Evolutionary conservation across 305 asterid species (phyloP).

Genomic region (Fraxinus dipetala): DNA sequence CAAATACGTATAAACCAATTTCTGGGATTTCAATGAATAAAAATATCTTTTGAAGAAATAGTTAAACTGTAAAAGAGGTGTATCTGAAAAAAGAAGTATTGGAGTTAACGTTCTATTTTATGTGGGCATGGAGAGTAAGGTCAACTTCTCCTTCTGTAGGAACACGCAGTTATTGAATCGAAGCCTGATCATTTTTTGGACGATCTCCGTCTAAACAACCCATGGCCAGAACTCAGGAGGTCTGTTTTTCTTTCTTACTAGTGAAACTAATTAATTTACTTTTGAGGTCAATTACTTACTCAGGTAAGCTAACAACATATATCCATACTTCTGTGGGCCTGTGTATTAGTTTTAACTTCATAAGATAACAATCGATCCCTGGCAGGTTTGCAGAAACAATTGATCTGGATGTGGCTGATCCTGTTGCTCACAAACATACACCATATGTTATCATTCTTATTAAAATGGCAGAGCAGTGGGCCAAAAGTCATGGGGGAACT

Average conservation of each 20-base stretch:
- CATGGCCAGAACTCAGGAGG: slow-evolving; percentile 95
- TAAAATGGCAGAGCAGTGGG: slow-evolving; percentile 77
- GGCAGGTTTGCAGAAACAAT: slow-evolving; percentile 70
- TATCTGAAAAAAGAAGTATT: neutral
- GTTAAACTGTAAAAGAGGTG: neutral
- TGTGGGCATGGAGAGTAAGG: slow-evolving; percentile 12
- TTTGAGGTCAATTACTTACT: neutral
- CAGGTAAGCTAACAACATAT: slow-evolving; percentile 1
- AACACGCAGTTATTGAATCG: slow-evolving; percentile 87
- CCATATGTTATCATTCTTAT: slow-evolving; percentile 83
- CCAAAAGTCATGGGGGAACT: slow-evolving; percentile 57
- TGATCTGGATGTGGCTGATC: slow-evolving; percentile 73
- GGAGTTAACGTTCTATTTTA: neutral
- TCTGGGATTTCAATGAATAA: neutral
- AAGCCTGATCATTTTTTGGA: slow-evolving; percentile 97
- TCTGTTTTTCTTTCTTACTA: slow-evolving; percentile 24
- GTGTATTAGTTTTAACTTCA: neutral
- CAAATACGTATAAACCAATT: slow-evolving; percentile 4
- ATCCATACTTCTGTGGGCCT: neutral
- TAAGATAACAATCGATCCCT: slow-evolving; percentile 25
- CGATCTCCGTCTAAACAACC: slow-evolving; percentile 82
- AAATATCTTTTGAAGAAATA: neutral
- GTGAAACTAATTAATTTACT: neutral
- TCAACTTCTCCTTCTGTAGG: slow-evolving; percentile 46
- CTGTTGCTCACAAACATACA: slow-evolving; percentile 73